Evolutionary conservation across 73 alveolate species (phyloP).

Genomic region (Uronychia setigera): DNA sequence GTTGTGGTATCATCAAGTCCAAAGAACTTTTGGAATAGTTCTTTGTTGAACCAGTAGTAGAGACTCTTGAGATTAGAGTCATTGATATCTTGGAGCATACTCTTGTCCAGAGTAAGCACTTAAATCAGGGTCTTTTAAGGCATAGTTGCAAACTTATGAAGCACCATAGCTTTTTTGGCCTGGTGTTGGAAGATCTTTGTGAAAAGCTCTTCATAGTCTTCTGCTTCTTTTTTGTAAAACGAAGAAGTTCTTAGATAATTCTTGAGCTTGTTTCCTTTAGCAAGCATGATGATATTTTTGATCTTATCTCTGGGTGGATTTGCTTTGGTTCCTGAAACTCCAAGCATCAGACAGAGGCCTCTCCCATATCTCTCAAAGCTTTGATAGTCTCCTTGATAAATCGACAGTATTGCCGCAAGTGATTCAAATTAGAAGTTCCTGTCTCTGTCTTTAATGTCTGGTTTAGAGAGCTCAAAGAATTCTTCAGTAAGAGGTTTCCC

Average conservation of each 20-base stretch:
- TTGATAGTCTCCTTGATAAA: constrained; percentile 15
- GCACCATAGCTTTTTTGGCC: background rate
- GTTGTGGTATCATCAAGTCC: constrained; percentile 4
- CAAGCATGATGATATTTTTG: constrained; percentile 2
- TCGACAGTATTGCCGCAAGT: background rate
- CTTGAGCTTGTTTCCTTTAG: background rate
- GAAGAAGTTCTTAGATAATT: background rate
- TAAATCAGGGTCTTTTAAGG: background rate
- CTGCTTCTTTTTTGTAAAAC: background rate
- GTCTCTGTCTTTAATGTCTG: background rate
- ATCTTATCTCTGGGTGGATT: constrained; percentile 9
- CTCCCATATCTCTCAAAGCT: background rate
- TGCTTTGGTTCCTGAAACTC: constrained; percentile 6
- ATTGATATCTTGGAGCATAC: background rate
- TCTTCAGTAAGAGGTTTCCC: background rate
- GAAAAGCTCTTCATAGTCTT: constrained; percentile 1
- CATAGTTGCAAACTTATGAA: constrained; percentile 17
- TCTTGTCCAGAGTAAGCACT: background rate
- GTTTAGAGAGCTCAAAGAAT: background rate
- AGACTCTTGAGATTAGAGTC: background rate
- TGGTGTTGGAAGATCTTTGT: constrained; percentile 8
- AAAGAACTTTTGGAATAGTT: background rate
- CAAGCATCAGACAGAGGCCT: constrained; percentile 6
- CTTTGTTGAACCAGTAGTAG: background rate
- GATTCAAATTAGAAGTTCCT: background rate